phyloP scores from a whole-genome alignment of 192 early-diverging fungal genomes.

The Coemansia interrupta region DNA sequence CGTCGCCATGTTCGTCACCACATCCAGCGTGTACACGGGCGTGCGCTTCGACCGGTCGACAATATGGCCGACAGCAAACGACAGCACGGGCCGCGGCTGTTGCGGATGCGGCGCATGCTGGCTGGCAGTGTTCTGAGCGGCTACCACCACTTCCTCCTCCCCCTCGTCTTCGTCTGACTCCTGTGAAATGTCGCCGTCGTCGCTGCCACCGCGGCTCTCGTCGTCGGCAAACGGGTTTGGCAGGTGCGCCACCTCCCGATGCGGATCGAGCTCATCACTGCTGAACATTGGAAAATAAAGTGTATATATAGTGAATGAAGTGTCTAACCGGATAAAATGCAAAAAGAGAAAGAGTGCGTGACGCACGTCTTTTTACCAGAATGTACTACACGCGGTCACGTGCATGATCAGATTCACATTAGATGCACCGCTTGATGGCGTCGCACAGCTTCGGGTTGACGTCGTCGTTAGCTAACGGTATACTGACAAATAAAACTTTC shows the following conservation, averaged over 20 bases:
- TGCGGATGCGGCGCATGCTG: not conserved
- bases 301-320: no score
- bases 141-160: not conserved
- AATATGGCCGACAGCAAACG: conserved; percentile 36
- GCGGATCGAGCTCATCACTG: conserved; percentile 39
- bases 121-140: not conserved
- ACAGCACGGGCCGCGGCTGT: conserved; percentile 19
- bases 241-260: conserved; percentile 21
- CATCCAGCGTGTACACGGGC: conserved; percentile 38
- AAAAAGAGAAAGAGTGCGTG: not conserved
- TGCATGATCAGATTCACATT: no score
- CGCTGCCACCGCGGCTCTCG: not conserved
- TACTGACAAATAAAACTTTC: no score
- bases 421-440: conserved; percentile 1
- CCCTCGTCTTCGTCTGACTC: conserved; percentile 6
- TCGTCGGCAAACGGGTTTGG: conserved; percentile 32
- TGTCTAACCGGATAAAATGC: no score
- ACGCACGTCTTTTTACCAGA: no score
- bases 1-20: conserved; percentile 38
- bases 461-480: no score
- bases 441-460: conserved; percentile 30
- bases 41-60: conserved; percentile 50
- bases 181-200: not conserved
- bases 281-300: no score
- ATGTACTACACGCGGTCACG: no score